Evolutionary conservation across 352 stramenopile genomes (phyloP).

Genomic region (Phytophthora foliorum): DNA sequence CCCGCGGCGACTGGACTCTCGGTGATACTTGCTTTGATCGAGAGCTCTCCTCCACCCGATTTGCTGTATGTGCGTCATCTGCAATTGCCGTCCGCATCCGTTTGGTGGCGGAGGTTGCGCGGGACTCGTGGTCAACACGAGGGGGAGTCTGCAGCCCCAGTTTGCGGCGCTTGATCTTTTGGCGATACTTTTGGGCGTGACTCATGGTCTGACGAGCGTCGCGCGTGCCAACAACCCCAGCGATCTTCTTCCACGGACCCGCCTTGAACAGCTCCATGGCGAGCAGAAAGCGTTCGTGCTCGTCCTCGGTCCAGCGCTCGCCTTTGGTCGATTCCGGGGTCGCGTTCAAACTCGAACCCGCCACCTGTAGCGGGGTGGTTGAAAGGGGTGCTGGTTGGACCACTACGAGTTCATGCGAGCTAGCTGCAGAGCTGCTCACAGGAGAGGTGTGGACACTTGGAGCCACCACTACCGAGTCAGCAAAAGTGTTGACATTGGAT

Average conservation of each 20-base stretch:
- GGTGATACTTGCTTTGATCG: conserved; percentile 20
- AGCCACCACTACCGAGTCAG: not conserved
- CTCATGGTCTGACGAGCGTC: conserved; percentile 65
- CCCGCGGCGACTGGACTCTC: conserved; percentile 27
- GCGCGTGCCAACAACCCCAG: conserved; percentile 51
- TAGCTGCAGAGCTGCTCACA: conserved; percentile 1
- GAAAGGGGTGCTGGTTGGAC: not conserved
- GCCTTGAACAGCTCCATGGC: conserved; percentile 58
- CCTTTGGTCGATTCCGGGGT: conserved; percentile 34
- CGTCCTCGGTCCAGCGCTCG: conserved; percentile 52
- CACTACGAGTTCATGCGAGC: not conserved
- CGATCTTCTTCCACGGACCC: conserved; percentile 59
- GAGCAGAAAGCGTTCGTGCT: conserved; percentile 60
- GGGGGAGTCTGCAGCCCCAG: conserved; percentile 11
- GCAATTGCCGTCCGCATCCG: conserved; percentile 17
- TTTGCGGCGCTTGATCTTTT: conserved; percentile 58
- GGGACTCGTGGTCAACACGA: not conserved
- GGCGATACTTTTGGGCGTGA: conserved; percentile 68
- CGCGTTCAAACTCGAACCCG: not conserved
- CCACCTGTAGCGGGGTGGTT: not conserved
- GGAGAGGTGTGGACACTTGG: conserved; percentile 8
- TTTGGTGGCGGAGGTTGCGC: conserved; percentile 23
- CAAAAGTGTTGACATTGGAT: not conserved
- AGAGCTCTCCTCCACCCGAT: conserved; percentile 13
- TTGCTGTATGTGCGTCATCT: conserved; percentile 12